Evolutionary conservation across 805 yeast genomes (phyloP), one percentile per base, ranked within the genome.

Genomic region (Starmerella sp.): DNA sequence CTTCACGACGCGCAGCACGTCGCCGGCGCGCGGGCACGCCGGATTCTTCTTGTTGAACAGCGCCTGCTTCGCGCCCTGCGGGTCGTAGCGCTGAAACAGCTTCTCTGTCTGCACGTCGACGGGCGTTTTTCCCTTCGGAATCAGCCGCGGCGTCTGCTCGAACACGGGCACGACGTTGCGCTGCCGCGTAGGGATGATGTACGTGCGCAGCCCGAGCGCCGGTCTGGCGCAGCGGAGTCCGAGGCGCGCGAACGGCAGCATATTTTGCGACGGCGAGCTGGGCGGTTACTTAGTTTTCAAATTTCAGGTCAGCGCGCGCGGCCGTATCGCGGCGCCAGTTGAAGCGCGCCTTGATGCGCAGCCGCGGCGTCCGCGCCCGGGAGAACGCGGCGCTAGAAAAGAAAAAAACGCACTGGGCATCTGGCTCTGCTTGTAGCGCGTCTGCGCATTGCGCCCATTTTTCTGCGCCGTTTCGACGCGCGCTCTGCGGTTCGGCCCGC

Each of bases 1-100:
- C 66, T 85, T 88, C 35, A 81, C 79, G 4, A 90, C 84, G 59
- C 85, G 79, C 39, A 90, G 80, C 32, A 87, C 75, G 66, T 90
- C 97, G 13, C 95, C 97, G 0, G 95, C 78, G 54, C 86, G 76
- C 34, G 90, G 72, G 55, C 78, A 71, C 29, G 75, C 75, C 7
- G 77, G 70, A 52, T 75, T 74, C 28, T 66, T 60, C 32, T 73
- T 71, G 54, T 76, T 71, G 34, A 87, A 70, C 48, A 84, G 68
- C 28, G 75, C 73, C 50, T 82, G 73, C 69, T 86, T 84, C 71
- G 75, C 72, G 5, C 91, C 93, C 3, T 77, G 72, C 15, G 88
- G 84, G 67, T 90, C 97, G 57, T 84, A 77, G 60, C 75, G 77
- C 36, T 70, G 68, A 47, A 77, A 74, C 57, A 84, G 76, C 60